Evolutionary conservation across 140 eudicot species (phyloP), one percentile per base, ranked within the genome.

Genomic region (Anethum foeniculum): DNA sequence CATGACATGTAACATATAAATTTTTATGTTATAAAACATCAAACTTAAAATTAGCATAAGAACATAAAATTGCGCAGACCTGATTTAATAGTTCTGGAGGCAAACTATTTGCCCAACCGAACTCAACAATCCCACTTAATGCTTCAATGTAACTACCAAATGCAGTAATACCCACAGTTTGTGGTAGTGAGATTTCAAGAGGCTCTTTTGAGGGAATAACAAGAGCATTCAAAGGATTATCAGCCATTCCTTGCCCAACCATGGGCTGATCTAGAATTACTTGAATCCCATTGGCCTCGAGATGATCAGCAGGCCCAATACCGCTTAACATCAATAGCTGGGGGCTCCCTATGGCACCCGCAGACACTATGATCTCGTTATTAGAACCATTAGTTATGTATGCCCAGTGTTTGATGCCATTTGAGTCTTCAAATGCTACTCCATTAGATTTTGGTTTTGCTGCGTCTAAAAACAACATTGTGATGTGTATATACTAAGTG

Each of bases 271-370:
- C 82, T 75, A 92, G n/a, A 6, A 92, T 77, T 21, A 92, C 87
- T 3, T 81, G 38, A 21, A 92, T 86, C 16, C 81, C 83, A 14
- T 84, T 90, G 85, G 64, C 82, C 79, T 1, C 52, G 15, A 92
- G 81, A 38, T 92, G 93, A 5, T 80, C 56, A 0, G 82, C 43
- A 52, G 96, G 97, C 80, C 97, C 96, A 67, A 90, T 84, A 28
- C 97, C 96, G 46, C 96, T 92, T 47, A 92, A 71, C 97, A 92
- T 88, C 56, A 92, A 0, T 39, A 92, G 41, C 58, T 92, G 93
- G 46, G 96, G 89, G 88, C 96, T 92, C 19, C 97, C 97, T 9
- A 94, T 49, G 39, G 97, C 92, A 4, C 99, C 97, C 0, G 93
- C 96, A 54, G 92, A 88, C 72, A 90, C 25, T 56, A 94, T 86